phyloP scores from a whole-genome alignment of 2,329 filamentous ascomycete genomes.

The Epichloe sylvatica region DNA sequence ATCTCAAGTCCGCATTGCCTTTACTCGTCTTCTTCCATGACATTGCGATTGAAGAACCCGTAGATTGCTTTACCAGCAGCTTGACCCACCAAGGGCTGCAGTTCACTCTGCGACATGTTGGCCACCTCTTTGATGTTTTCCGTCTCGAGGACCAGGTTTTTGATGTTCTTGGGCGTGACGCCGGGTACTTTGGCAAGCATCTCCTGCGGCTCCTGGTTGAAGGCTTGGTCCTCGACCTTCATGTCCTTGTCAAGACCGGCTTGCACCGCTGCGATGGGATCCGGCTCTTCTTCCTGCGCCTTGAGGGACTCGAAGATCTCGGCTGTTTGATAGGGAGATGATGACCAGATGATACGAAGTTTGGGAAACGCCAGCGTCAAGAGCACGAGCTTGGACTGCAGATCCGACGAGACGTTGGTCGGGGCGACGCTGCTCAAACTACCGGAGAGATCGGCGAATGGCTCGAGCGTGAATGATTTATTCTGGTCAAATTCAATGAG shows the following conservation, averaged over 20 bases:
- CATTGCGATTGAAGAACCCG: slow-evolving; percentile 62
- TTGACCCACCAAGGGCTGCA: slow-evolving; percentile 61
- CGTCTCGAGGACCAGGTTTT: slow-evolving; percentile 55
- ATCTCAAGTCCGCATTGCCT: background rate
- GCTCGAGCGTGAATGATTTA: slow-evolving; percentile 90
- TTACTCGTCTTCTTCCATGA: slow-evolving; percentile 36
- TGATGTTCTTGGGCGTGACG: slow-evolving; percentile 65
- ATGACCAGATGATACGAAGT: slow-evolving; percentile 86
- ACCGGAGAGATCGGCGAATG: slow-evolving; percentile 53
- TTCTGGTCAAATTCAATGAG: slow-evolving; percentile 97
- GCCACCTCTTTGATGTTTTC: slow-evolving; percentile 70
- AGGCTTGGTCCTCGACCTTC: slow-evolving; percentile 52
- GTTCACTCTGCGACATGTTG: slow-evolving; percentile 64
- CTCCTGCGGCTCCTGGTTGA: slow-evolving; percentile 77
- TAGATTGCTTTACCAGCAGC: slow-evolving; percentile 61
- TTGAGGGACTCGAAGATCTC: slow-evolving; percentile 95
- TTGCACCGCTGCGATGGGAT: slow-evolving; percentile 74
- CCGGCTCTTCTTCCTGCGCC: slow-evolving; percentile 75
- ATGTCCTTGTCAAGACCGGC: slow-evolving; percentile 52
- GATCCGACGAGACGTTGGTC: slow-evolving; percentile 47
- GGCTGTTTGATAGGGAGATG: slow-evolving; percentile 84
- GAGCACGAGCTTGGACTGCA: slow-evolving; percentile 84
- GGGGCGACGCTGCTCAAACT: slow-evolving; percentile 50
- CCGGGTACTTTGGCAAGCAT: slow-evolving; percentile 80
- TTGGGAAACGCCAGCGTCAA: slow-evolving; percentile 84